A percentile compares a stretch with the other conserved stretches of the same genome.
Evolutionary conservation across 306 rosid genomes (phyloP).

Genomic region (Inga leiocalycina): DNA sequence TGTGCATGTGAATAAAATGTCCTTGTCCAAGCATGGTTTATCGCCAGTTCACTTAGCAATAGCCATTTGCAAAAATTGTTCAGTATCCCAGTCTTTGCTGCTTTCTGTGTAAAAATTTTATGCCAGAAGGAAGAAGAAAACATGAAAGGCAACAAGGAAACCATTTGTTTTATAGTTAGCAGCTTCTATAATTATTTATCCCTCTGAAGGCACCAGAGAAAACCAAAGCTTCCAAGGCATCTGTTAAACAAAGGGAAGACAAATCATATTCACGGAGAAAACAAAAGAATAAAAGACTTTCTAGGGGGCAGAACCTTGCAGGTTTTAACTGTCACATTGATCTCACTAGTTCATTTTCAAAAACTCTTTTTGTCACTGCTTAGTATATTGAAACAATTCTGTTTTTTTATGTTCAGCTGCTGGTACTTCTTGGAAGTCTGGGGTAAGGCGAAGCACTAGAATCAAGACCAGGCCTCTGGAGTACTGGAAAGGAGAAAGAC

Average conservation of each 20-base stretch:
- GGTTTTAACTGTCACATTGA: slow-evolving; percentile 46
- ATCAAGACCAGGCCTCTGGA: slow-evolving; percentile 82
- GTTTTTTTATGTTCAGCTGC: slow-evolving; percentile 51
- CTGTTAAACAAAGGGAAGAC: slow-evolving; percentile 47
- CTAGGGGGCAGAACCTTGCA: slow-evolving; percentile 70
- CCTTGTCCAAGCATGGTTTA: neutral
- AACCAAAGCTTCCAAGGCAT: slow-evolving; percentile 17
- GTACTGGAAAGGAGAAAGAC: slow-evolving; percentile 88
- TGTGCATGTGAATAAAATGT: neutral
- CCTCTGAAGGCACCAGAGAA: slow-evolving; percentile 31
- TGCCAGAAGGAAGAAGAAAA: neutral
- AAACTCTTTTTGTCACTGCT: neutral
- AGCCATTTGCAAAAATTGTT: neutral
- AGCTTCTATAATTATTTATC: slow-evolving; percentile 19
- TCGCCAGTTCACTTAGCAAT: neutral
- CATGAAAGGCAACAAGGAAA: neutral
- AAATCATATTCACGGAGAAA: slow-evolving; percentile 13
- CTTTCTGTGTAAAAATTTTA: neutral
- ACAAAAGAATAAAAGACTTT: slow-evolving; percentile 28
- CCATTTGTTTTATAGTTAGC: neutral
- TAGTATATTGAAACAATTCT: neutral
- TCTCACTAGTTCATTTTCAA: slow-evolving; percentile 23
- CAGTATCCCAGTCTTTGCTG: neutral
- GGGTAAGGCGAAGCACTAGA: slow-evolving; percentile 86
- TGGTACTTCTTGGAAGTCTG: slow-evolving; percentile 66